These are phyloP conservation scores for Fusarium subtropicale DNA, from an alignment of 2,329 filamentous ascomycete species.

Conservation along the genomic window DNA sequence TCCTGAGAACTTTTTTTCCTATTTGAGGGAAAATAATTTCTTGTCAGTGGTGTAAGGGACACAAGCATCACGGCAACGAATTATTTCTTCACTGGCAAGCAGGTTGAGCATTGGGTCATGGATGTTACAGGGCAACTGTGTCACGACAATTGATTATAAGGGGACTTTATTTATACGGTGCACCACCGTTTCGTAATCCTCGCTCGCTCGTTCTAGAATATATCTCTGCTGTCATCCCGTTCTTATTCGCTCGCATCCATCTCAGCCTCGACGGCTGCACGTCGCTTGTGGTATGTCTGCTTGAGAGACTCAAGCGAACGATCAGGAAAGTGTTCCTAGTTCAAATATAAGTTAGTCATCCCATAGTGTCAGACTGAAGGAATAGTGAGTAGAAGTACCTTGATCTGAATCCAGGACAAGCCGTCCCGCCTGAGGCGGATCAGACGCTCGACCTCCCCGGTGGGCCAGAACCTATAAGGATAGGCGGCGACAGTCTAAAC, in stretches of 20 bases:
- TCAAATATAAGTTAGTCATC: background rate
- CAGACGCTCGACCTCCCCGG: background rate
- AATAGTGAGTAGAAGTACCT: background rate
- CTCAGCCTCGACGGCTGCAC: background rate
- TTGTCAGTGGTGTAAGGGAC: background rate
- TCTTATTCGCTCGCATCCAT: background rate
- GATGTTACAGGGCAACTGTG: background rate
- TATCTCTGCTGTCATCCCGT: background rate
- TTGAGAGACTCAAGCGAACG: background rate
- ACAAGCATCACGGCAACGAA: background rate
- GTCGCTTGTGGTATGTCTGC: background rate
- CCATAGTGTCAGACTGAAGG: too few species aligned
- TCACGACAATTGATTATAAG: background rate
- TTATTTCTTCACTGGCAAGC: background rate
- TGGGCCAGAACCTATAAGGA: background rate
- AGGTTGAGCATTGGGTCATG: background rate
- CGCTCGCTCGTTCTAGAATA: background rate
- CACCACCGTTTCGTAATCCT: fast-evolving
- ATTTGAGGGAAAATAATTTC: background rate
- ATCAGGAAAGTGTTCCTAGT: background rate
- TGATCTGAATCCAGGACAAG: background rate
- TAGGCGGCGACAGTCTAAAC: background rate
- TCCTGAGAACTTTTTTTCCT: fast-evolving
- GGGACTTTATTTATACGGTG: fast-evolving
- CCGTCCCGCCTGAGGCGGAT: background rate